Percentiles rank a stretch among this genome's conserved stretches.
phyloP scores from a whole-genome alignment of 2,329 filamentous ascomycete species.

The Aspergillus costaricaensis region DNA sequence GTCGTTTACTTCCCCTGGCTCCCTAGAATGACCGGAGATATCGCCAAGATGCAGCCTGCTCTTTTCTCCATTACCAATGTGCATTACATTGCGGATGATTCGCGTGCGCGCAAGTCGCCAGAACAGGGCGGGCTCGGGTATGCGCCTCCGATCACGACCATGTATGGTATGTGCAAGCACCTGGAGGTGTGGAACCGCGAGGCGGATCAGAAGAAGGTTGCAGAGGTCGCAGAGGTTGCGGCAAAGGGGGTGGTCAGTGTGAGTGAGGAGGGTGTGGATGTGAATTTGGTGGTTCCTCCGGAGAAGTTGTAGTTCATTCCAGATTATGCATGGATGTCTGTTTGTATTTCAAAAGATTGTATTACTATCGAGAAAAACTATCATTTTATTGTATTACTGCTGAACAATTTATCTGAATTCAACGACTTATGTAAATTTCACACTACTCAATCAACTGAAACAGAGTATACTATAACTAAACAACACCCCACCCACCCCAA shows the following conservation, averaged over 20 bases:
- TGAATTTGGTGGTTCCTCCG: slow-evolving; percentile 21
- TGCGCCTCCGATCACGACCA: slow-evolving; percentile 30
- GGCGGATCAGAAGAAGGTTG: slow-evolving; percentile 16
- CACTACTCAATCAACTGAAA: too few relatives aligned
- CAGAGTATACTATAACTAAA: not conserved
- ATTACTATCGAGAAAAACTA: too few relatives aligned
- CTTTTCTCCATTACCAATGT: slow-evolving; percentile 34
- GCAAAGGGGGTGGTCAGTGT: slow-evolving; percentile 20
- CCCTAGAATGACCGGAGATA: slow-evolving; percentile 27
- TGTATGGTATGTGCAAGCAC: slow-evolving; percentile 38
- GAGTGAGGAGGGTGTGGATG: slow-evolving; percentile 19
- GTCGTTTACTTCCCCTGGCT: slow-evolving; percentile 29
- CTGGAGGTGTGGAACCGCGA: slow-evolving; percentile 37
- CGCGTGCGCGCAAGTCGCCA: slow-evolving; percentile 27
- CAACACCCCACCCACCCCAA: not conserved
- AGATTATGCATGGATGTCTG: too few relatives aligned
- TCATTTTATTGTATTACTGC: too few relatives aligned
- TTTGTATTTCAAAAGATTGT: not conserved
- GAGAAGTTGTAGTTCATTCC: slow-evolving; percentile 15
- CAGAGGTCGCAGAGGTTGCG: slow-evolving; percentile 13
- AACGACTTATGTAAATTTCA: too few relatives aligned
- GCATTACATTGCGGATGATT: slow-evolving; percentile 33
- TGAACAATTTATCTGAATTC: too few relatives aligned
- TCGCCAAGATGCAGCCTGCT: slow-evolving; percentile 35
- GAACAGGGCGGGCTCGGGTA: slow-evolving; percentile 38